Evolutionary conservation across 805 yeast genomes (phyloP), one percentile per base, ranked within the genome.

Genomic region (Metschnikowia noctiluminum): DNA sequence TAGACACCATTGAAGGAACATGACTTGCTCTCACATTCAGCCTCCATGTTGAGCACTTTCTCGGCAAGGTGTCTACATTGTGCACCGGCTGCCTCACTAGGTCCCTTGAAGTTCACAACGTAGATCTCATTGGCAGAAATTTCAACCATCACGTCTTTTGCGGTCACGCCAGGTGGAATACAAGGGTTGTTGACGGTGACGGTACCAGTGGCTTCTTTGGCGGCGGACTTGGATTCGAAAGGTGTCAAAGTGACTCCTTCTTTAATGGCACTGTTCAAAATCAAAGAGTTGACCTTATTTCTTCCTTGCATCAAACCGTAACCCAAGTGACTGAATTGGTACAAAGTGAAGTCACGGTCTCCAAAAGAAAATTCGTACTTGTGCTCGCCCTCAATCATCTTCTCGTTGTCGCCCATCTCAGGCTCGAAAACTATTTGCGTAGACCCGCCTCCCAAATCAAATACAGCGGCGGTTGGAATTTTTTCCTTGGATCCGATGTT

Each of bases 381-480:
- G 71, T 89, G 96, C 62, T 91, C 97, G 50, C 97, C 96, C 11
- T 84, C 90, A 42, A 78, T 70, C 86, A 92, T 80, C 55, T 73
- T 64, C 59, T 84, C 85, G 39, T 80, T 73, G 45, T 73, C 68
- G 31, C 66, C 62, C 63, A 83, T 82, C n/a, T 78, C 78, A 21
- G 99, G 99, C 74, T 94, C 98, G 67, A 94, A 94, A 7, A 94
- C 99, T 71, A 94, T 90, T 72, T 95, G 99, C 12, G 99, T 94
- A 7, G 97, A 89, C 4, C 98, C 98, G 62, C 99, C 99, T 59
- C 99, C 99, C 51, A 94, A 79, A 68, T 94, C 99, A 62, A 94
- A 94, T 10, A 94, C 96, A 21, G 98, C 99, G 43, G 96, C 96
- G 11, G 99, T 94, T 30, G 96, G 90, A 27, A 71, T 65, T 67